Percentiles rank a stretch among this genome's conserved stretches.
Conservation (phyloP, 169 alveolate genomes). For the Fabrea salina region DNA sequence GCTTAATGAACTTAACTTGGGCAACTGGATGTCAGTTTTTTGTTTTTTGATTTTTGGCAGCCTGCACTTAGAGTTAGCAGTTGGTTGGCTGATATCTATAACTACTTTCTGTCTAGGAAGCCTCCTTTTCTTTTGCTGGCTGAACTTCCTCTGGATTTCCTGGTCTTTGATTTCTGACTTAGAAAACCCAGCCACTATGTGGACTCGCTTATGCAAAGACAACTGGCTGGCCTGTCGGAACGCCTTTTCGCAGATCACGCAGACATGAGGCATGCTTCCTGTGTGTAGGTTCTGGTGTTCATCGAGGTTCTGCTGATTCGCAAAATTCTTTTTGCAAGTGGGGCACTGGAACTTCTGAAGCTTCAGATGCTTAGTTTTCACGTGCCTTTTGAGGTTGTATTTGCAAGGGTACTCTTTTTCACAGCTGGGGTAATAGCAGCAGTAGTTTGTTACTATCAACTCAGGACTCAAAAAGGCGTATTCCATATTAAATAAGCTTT, state of each 20-base stretch:
- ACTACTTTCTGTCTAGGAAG: no score
- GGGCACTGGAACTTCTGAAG: not conserved
- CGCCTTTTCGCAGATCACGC: not conserved
- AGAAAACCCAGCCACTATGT: no score
- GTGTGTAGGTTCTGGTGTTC: constrained; percentile 7
- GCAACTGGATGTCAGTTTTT: no score
- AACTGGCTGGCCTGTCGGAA: not conserved
- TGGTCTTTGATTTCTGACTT: no score
- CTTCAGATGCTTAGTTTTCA: not conserved
- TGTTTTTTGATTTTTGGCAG: no score
- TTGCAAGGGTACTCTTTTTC: not conserved
- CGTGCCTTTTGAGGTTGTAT: not conserved
- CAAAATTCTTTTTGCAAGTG: not conserved
- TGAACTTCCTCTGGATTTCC: no score
- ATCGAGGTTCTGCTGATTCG: not conserved
- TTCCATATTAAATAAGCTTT: no score
- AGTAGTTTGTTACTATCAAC: not conserved
- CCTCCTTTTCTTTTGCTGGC: no score
- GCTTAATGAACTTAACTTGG: no score
- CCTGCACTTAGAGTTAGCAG: no score
- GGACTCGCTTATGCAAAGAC: not conserved
- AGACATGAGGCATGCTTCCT: not conserved
- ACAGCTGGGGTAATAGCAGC: not conserved
- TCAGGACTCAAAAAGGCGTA: no score
- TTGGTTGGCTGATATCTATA: no score